These are phyloP conservation scores for Cladosporium sp. DNA, from an alignment of 2,329 filamentous ascomycete species.

Conservation along the genomic window DNA sequence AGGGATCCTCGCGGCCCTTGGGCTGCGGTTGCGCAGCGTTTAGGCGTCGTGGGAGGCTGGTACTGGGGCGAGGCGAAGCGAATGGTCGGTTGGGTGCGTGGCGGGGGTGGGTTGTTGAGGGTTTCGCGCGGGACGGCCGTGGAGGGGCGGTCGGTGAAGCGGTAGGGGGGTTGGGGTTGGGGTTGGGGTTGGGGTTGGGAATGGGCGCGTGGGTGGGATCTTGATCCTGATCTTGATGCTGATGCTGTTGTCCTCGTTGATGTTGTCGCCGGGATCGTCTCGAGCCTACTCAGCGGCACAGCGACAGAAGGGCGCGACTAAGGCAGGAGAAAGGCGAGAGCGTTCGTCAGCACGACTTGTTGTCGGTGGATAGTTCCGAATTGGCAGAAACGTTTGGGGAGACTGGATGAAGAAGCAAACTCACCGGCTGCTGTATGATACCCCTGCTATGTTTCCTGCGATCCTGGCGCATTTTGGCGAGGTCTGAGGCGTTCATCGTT, in stretches of 20 bases:
- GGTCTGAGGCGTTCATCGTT: not conserved
- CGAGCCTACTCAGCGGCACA: not conserved
- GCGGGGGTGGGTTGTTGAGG: not conserved
- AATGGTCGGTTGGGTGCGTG: not conserved
- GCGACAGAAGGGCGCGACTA: conserved; percentile 2
- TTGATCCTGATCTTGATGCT: too few relatives aligned
- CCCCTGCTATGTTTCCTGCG: conserved; percentile 4
- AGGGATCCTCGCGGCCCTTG: not conserved
- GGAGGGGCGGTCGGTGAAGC: not conserved
- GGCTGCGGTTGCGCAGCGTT: not conserved
- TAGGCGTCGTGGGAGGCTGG: too few relatives aligned
- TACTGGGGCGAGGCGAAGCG: not conserved
- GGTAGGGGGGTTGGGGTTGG: too few relatives aligned
- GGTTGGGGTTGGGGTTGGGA: too few relatives aligned
- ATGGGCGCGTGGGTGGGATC: too few relatives aligned
- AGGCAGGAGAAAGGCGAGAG: not conserved
- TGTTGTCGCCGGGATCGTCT: too few relatives aligned
- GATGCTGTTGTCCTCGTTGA: too few relatives aligned
- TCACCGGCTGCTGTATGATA: conserved; percentile 2
- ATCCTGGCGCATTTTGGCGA: conserved; percentile 7
- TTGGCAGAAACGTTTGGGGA: too few relatives aligned
- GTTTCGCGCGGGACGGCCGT: not conserved
- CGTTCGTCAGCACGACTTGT: not conserved
- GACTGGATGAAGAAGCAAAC: not conserved
- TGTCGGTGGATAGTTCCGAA: too few relatives aligned